These are phyloP conservation scores for Calocera cornea DNA, from an alignment of 768 basidiomycete species.

Conservation along the genomic window DNA sequence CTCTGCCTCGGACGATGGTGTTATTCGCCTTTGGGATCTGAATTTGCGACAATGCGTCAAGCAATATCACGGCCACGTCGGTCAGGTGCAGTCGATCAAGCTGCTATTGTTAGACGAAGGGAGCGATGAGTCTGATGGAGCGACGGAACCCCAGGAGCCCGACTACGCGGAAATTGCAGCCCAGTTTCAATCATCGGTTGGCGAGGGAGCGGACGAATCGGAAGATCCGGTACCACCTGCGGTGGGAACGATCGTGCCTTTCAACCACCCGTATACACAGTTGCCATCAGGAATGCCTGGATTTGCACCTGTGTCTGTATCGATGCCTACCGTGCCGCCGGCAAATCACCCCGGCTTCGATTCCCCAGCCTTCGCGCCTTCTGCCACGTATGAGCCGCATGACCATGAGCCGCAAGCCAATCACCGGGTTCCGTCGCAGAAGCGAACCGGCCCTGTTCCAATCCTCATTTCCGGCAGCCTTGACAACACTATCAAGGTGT, in stretches of 20 bases:
- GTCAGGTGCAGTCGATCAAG: constrained; percentile 85
- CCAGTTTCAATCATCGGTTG: neutral
- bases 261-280: constrained; percentile 1
- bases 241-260: neutral
- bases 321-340: constrained; percentile 11
- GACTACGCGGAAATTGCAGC: constrained; percentile 1
- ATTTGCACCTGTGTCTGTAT: constrained; percentile 13
- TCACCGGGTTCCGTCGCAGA: neutral
- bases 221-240: neutral
- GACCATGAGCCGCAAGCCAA: constrained; percentile 12
- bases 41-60: constrained; percentile 63
- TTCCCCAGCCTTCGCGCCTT: neutral
- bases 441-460: constrained; percentile 33
- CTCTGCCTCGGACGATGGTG: constrained; percentile 89
- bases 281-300: constrained; percentile 13
- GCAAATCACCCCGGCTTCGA: constrained; percentile 12
- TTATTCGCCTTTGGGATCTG: constrained; percentile 90
- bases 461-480: constrained; percentile 78
- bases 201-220: neutral
- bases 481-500: constrained; percentile 90
- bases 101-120: constrained; percentile 55
- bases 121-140: constrained; percentile 19
- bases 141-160: constrained; percentile 13
- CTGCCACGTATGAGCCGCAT: constrained; percentile 4
- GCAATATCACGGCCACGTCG: constrained; percentile 78